phyloP scores from a whole-genome alignment of 2,329 filamentous ascomycete species.

The Blumeria graminis region DNA sequence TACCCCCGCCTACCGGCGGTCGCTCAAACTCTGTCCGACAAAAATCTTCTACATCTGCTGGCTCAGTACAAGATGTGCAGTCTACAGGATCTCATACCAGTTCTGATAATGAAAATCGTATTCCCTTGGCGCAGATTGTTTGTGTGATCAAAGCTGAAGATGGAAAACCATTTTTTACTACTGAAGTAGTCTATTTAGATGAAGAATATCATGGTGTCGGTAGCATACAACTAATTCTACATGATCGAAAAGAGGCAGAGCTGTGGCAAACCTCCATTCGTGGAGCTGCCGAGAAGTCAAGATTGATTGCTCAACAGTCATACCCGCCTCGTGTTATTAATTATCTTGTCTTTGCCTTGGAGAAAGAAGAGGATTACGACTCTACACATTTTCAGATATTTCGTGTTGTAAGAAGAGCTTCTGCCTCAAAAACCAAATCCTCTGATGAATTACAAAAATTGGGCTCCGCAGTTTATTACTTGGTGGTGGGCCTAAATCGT shows the following conservation, averaged over 20 bases:
- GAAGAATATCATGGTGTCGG: constrained; percentile 36
- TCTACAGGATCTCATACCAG: constrained; percentile 23
- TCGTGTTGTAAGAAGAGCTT: constrained; percentile 39
- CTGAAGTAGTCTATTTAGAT: constrained; percentile 44
- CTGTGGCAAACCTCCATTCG: constrained; percentile 39
- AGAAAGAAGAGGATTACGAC: constrained; percentile 44
- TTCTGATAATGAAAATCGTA: constrained; percentile 26
- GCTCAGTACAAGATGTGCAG: constrained; percentile 36
- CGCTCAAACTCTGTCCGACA: constrained; percentile 26
- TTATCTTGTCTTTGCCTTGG: constrained; percentile 35
- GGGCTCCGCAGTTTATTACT: constrained; percentile 38
- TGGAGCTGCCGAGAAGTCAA: constrained; percentile 29
- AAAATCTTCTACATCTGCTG: constrained; percentile 30
- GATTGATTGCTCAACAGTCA: constrained; percentile 24
- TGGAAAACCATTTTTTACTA: constrained; percentile 37
- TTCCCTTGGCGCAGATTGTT: constrained; percentile 39
- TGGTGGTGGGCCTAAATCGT: constrained; percentile 45
- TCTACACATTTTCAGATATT: constrained; percentile 42
- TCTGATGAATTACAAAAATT: constrained; percentile 42
- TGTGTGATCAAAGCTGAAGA: constrained; percentile 44
- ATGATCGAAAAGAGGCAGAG: constrained; percentile 38
- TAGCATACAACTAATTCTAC: constrained; percentile 38
- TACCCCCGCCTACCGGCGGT: constrained; percentile 18
- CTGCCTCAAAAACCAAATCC: constrained; percentile 26
- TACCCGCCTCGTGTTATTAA: constrained; percentile 36